These are phyloP conservation scores for Fraxinus dipetala DNA, from an alignment of 305 asterid genomes.

Conservation along the genomic window DNA sequence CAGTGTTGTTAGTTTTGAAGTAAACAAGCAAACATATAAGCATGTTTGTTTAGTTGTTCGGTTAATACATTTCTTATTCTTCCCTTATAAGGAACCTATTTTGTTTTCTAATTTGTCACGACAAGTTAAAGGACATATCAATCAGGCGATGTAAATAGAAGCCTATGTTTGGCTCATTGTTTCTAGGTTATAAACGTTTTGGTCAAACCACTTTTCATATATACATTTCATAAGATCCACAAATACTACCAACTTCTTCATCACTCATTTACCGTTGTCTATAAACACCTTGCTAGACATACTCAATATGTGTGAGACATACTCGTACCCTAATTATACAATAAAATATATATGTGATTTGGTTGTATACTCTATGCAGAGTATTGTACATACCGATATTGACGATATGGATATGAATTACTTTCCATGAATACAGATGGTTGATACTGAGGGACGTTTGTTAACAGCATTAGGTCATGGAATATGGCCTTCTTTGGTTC, in stretches of 20 bases:
- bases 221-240: neutral
- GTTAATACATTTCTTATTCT: neutral
- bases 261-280: neutral
- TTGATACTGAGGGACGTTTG: neutral
- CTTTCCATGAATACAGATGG: neutral
- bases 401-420: neutral
- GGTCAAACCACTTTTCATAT: too few relatives aligned
- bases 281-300: neutral
- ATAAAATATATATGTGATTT: neutral
- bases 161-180: neutral
- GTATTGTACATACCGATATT: neutral
- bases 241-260: neutral
- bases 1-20: neutral
- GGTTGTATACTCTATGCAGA: neutral
- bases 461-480: constrained; percentile 1
- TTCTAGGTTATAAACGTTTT: neutral
- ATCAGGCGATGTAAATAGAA: neutral
- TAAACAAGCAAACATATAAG: neutral
- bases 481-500: constrained; percentile 2
- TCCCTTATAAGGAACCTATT: neutral
- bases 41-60: neutral
- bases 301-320: neutral
- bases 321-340: neutral
- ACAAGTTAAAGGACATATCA: neutral
- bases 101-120: neutral